These are phyloP conservation scores for Nakaseomyces delphensis DNA, from an alignment of 1,139 yeast genomes.

Conservation along the genomic window DNA sequence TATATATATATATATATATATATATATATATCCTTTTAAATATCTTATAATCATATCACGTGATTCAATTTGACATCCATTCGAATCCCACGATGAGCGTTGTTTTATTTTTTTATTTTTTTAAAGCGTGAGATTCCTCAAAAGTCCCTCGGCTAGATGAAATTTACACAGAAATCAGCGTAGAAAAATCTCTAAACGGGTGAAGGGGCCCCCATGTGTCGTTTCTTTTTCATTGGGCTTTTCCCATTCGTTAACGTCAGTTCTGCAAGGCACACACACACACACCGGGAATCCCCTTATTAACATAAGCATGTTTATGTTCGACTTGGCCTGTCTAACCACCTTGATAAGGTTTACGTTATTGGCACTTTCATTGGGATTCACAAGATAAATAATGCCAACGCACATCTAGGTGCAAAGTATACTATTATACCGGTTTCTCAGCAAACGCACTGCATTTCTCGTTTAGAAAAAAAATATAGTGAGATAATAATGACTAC, in stretches of 20 bases:
- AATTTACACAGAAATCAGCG: neutral
- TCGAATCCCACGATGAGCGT: neutral
- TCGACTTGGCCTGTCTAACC: too few relatives aligned
- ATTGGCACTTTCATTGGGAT: too few relatives aligned
- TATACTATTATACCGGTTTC: too few relatives aligned
- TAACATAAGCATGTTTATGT: too few relatives aligned
- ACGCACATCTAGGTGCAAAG: too few relatives aligned
- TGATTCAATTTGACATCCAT: neutral
- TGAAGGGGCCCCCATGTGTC: neutral
- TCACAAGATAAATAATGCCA: too few relatives aligned
- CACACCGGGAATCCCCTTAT: too few relatives aligned
- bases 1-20: too few relatives aligned
- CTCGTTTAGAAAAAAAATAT: neutral
- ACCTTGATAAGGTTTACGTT: too few relatives aligned
- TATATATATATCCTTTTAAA: neutral
- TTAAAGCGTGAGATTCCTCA: neutral
- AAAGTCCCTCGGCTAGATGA: neutral
- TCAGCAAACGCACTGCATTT: too few relatives aligned
- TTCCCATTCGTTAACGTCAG: neutral
- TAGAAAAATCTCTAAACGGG: neutral
- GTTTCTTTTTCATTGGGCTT: neutral
- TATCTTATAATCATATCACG: neutral
- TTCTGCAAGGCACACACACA: neutral
- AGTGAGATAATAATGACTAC: neutral
- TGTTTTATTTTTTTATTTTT: neutral